Conservation (phyloP, 768 basidiomycete species). For the Collybia sordida region DNA sequence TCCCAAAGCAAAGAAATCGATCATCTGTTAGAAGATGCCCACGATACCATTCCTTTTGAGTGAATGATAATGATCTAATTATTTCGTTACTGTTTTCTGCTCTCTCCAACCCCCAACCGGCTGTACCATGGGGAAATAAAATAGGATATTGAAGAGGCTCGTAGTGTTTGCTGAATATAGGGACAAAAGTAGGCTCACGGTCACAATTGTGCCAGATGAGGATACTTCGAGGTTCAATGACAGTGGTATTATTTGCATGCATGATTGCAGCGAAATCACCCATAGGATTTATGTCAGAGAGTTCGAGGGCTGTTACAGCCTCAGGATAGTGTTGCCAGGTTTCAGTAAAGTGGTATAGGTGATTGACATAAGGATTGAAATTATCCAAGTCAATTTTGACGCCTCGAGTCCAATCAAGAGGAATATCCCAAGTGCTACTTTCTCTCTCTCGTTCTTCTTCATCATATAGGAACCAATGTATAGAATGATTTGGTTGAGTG, state of each 20-base stretch:
- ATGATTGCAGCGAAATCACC: neutral
- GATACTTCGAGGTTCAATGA: neutral
- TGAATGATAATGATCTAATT: neutral
- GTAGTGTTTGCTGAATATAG: conserved; percentile 1
- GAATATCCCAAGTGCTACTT: no score
- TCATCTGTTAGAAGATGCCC: neutral
- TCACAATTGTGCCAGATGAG: neutral
- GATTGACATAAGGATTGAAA: neutral
- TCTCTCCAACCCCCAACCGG: conserved; percentile 2
- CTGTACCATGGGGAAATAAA: conserved; percentile 1
- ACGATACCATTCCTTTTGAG: neutral
- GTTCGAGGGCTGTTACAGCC: neutral
- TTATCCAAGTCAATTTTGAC: no score
- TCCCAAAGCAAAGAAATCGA: conserved; percentile 29
- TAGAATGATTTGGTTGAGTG: no score
- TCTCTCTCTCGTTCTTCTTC: no score
- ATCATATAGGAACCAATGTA: no score
- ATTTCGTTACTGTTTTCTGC: neutral
- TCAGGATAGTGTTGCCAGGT: neutral
- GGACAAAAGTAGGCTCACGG: conserved; percentile 1
- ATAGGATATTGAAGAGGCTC: conserved; percentile 6
- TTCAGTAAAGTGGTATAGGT: neutral
- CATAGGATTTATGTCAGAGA: neutral
- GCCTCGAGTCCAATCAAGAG: no score
- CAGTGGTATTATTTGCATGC: neutral